phyloP scores from a whole-genome alignment of 441 rosid species.

The Brassica balearica region DNA sequence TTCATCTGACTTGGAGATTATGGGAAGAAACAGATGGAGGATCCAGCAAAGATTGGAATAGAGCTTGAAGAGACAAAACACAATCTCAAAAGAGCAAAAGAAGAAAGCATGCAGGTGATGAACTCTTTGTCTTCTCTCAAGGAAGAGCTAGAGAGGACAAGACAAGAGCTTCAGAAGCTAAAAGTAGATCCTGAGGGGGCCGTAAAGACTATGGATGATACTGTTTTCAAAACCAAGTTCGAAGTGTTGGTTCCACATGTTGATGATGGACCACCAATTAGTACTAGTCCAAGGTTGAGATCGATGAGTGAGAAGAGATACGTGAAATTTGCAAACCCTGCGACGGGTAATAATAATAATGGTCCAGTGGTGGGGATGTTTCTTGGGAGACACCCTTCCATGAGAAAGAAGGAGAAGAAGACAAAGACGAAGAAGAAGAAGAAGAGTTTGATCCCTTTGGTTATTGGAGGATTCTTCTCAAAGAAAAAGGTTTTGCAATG shows the following conservation, averaged over 20 bases:
- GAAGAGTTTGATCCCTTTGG: constrained; percentile 71
- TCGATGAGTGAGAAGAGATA: constrained; percentile 59
- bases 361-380: constrained; percentile 45
- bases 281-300: constrained; percentile 35
- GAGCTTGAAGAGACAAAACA: constrained; percentile 70
- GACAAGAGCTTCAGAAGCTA: constrained; percentile 64
- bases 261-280: constrained; percentile 18
- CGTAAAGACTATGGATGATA: constrained; percentile 45
- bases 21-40: constrained; percentile 46
- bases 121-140: constrained; percentile 61
- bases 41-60: constrained; percentile 42
- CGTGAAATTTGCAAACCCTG: constrained; percentile 78
- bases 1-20: background rate
- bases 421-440: constrained; percentile 65
- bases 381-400: constrained; percentile 81
- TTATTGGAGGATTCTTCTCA: constrained; percentile 79
- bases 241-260: constrained; percentile 42
- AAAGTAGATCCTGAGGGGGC: constrained; percentile 43
- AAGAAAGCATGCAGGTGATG: constrained; percentile 65
- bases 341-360: constrained; percentile 49
- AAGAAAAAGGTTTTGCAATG: constrained; percentile 58
- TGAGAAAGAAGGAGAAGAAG: constrained; percentile 50
- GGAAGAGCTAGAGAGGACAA: constrained; percentile 83
- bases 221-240: constrained; percentile 40
- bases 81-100: constrained; percentile 59